Evolutionary conservation across 2,329 filamentous ascomycete species (phyloP).

Genomic region (Madurella fahalii): DNA sequence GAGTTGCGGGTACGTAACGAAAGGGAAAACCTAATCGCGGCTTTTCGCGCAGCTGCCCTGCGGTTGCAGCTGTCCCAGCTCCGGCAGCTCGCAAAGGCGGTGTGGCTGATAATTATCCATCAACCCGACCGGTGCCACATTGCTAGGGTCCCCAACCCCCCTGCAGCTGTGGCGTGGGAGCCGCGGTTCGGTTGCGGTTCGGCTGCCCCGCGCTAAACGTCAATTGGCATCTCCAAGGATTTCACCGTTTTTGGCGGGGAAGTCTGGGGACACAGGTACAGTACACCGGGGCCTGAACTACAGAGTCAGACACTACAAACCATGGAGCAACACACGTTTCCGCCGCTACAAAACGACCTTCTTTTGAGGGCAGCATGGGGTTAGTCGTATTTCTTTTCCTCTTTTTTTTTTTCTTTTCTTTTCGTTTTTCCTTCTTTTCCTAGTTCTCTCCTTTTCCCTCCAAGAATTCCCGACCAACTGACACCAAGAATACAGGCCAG

Average conservation of each 20-base stretch:
- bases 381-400: constrained; percentile 38
- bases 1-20: neutral
- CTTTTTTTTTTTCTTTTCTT: neutral
- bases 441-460: neutral
- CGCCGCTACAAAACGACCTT: constrained; percentile 87
- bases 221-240: neutral
- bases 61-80: neutral
- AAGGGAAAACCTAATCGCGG: too few species aligned
- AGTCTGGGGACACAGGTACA: neutral
- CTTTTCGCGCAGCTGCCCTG: too few species aligned
- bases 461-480: constrained; percentile 2
- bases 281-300: neutral
- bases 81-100: too few species aligned
- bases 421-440: neutral
- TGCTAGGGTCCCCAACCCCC: neutral
- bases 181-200: neutral
- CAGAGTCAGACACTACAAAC: constrained; percentile 27
- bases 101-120: constrained; percentile 10
- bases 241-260: constrained; percentile 3
- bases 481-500: constrained; percentile 59
- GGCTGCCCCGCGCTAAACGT: constrained; percentile 7
- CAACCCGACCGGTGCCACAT: too few species aligned
- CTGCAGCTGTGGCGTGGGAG: constrained; percentile 11
- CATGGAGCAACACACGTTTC: constrained; percentile 68
- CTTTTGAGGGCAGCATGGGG: constrained; percentile 86